phyloP scores from a whole-genome alignment of 768 basidiomycete species.

The Leccinum longicurvipes region DNA sequence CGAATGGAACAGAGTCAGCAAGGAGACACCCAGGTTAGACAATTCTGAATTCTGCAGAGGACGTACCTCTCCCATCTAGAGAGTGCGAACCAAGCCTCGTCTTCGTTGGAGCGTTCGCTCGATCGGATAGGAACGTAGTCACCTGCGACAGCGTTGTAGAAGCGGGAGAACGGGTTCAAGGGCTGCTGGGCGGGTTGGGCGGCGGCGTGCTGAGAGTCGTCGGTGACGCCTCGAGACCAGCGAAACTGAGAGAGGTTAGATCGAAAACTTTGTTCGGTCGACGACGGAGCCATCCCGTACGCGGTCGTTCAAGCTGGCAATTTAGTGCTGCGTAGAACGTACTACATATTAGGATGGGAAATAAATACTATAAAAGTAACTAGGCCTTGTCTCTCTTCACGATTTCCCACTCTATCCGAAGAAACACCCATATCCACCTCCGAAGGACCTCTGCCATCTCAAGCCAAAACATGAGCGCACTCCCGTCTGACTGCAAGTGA shows the following conservation, averaged over 20 bases:
- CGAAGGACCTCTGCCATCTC: conserved; percentile 87
- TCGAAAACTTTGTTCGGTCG: conserved; percentile 66
- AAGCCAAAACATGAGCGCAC: conserved; percentile 80
- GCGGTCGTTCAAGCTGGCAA: neutral
- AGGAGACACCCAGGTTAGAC: neutral
- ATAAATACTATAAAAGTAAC: neutral
- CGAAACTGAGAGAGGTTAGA: conserved; percentile 79
- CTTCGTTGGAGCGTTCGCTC: conserved; percentile 82
- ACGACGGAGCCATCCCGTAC: neutral
- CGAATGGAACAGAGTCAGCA: neutral
- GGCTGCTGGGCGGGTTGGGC: conserved; percentile 30
- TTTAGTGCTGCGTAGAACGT: neutral
- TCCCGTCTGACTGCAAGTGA: conserved; percentile 74
- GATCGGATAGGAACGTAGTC: conserved; percentile 88
- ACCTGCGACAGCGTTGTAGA: conserved; percentile 82
- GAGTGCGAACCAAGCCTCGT: conserved; percentile 91
- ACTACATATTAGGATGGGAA: neutral
- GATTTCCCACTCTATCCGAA: conserved; percentile 96
- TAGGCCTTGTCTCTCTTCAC: conserved; percentile 43
- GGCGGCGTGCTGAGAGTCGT: conserved; percentile 56
- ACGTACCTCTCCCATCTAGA: conserved; percentile 88
- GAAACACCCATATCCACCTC: conserved; percentile 97
- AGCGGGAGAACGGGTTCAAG: conserved; percentile 74
- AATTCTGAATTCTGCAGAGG: neutral
- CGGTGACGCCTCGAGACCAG: conserved; percentile 71